A percentile compares a stretch with the other conserved stretches of the same genome.
Evolutionary conservation across 2,329 filamentous ascomycete genomes (phyloP).

Genomic region (Ambrosiella beaveri): DNA sequence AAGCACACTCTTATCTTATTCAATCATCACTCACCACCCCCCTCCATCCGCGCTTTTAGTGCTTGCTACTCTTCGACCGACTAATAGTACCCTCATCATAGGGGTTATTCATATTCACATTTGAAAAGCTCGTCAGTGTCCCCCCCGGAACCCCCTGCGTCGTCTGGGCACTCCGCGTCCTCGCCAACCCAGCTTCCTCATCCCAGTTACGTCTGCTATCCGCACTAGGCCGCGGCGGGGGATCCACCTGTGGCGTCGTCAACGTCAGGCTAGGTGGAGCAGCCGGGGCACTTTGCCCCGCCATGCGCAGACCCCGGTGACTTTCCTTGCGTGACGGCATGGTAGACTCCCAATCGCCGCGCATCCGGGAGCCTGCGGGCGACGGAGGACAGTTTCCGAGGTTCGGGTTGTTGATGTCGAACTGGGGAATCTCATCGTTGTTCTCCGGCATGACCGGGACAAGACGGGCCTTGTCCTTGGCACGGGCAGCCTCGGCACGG

Average conservation of each 20-base stretch:
- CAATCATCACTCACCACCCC: neutral
- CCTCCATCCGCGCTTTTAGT: neutral
- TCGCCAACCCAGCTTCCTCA: slow-evolving; percentile 23
- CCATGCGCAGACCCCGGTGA: slow-evolving; percentile 31
- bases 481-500: slow-evolving; percentile 35
- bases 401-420: neutral
- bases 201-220: slow-evolving; percentile 24
- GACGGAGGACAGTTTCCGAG: slow-evolving; percentile 3
- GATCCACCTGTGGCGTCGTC: slow-evolving; percentile 13
- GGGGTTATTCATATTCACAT: slow-evolving; percentile 1
- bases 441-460: slow-evolving; percentile 29
- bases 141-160: neutral
- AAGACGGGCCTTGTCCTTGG: slow-evolving; percentile 49
- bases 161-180: slow-evolving; percentile 6
- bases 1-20: neutral
- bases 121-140: neutral
- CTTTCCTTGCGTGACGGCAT: slow-evolving; percentile 21
- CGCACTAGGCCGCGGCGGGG: slow-evolving; percentile 15
- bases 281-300: slow-evolving; percentile 24
- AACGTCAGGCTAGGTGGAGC: slow-evolving; percentile 19
- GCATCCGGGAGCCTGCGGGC: slow-evolving; percentile 1
- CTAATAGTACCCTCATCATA: slow-evolving; percentile 4
- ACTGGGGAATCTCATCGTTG: slow-evolving; percentile 1
- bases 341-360: slow-evolving; percentile 16
- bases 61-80: slow-evolving; percentile 10